Percentiles rank a stretch among this genome's conserved stretches.
These are phyloP conservation scores for Phyllosticta citrichinensis DNA, from an alignment of 2,329 filamentous ascomycete genomes.

Conservation along the genomic window DNA sequence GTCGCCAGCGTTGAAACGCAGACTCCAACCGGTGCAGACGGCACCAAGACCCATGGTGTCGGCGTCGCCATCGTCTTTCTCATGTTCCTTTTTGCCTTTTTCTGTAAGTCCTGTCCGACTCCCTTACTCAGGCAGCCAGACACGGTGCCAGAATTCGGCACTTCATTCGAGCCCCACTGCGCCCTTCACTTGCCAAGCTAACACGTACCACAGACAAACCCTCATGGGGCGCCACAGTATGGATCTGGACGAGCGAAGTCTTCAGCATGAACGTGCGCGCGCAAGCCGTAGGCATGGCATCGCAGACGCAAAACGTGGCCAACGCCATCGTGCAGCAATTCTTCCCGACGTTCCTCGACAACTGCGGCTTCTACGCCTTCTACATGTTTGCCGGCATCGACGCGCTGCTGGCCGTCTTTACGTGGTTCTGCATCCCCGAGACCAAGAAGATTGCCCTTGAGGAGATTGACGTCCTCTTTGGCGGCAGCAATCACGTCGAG, in stretches of 20 bases:
- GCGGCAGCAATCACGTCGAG: constrained; percentile 46
- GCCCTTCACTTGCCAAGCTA: constrained; percentile 15
- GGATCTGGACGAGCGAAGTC: constrained; percentile 62
- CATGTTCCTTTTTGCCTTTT: constrained; percentile 55
- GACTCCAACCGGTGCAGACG: constrained; percentile 43
- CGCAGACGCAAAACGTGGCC: constrained; percentile 48
- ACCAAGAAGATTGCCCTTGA: constrained; percentile 40
- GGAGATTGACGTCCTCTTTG: constrained; percentile 48
- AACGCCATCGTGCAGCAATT: constrained; percentile 61
- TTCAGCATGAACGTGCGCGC: constrained; percentile 65
- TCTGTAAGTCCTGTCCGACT: constrained; percentile 36
- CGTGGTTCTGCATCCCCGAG: constrained; percentile 34
- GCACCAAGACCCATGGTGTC: constrained; percentile 48
- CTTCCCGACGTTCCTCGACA: constrained; percentile 57
- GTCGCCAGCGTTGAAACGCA: constrained; percentile 48
- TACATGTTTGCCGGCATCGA: constrained; percentile 35
- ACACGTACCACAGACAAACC: constrained; percentile 45
- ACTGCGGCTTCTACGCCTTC: constrained; percentile 46
- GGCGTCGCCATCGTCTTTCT: constrained; percentile 61
- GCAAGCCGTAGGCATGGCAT: constrained; percentile 59
- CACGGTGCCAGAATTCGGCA: no score
- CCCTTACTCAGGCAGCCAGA: no score
- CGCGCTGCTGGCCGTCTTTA: constrained; percentile 12
- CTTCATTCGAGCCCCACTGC: no score
- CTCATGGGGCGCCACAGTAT: constrained; percentile 58